A percentile compares a stretch with the other conserved stretches of the same genome.
Evolutionary conservation across 306 rosid genomes (phyloP).

Genomic region (Medicago lupulina): DNA sequence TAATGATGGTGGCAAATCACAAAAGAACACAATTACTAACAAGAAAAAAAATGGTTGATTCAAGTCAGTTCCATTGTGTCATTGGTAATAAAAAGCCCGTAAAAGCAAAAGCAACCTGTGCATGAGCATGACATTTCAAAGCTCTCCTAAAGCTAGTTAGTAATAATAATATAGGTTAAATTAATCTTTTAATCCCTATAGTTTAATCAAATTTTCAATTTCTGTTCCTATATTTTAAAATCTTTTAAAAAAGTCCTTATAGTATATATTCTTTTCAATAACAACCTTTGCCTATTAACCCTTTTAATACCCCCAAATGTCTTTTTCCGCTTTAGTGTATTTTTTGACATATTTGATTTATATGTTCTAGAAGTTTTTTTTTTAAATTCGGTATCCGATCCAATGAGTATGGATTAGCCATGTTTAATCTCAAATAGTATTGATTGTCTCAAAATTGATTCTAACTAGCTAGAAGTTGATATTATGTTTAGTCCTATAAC

Average conservation of each 20-base stretch:
- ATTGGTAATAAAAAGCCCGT: not conserved
- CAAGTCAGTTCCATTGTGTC: not conserved
- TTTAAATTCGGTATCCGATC: no score
- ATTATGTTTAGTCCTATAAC: no score
- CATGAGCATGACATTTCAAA: not conserved
- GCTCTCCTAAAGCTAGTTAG: not conserved
- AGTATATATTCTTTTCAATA: not conserved
- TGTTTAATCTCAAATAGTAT: no score
- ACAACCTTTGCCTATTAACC: not conserved
- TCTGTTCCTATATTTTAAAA: no score
- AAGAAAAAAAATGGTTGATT: slow-evolving; percentile 2
- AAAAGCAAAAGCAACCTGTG: not conserved
- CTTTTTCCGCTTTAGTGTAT: no score
- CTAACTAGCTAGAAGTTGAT: no score
- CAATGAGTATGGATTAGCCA: no score
- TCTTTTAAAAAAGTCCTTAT: not conserved
- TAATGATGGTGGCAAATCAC: slow-evolving; percentile 26
- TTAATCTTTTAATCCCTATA: not conserved
- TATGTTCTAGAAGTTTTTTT: no score
- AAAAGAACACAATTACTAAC: slow-evolving; percentile 18
- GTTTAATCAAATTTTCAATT: not conserved
- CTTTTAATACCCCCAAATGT: not conserved
- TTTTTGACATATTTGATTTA: no score
- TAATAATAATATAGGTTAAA: not conserved
- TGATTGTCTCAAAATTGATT: no score